Evolutionary conservation across 805 yeast species (phyloP).

Genomic region (Helenozyma baotianmanensis): DNA sequence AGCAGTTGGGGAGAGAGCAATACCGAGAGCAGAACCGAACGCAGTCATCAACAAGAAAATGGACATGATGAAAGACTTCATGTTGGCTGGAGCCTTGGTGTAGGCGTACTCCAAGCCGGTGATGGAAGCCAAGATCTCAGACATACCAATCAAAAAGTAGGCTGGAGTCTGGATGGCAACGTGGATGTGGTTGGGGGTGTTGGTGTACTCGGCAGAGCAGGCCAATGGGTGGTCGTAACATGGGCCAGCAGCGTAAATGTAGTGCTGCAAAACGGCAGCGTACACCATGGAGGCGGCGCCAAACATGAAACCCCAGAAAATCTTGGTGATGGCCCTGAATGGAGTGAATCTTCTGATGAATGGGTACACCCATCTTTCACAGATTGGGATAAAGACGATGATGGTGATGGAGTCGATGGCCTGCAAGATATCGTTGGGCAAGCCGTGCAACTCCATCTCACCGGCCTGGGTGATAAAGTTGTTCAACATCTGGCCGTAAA

Average conservation of each 20-base stretch:
- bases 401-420: constrained; percentile 72
- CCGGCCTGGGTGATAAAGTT: constrained; percentile 74
- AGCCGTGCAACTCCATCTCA: constrained; percentile 66
- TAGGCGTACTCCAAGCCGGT: constrained; percentile 84
- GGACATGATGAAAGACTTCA: constrained; percentile 64
- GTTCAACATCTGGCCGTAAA: constrained; percentile 66
- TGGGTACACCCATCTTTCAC: constrained; percentile 53
- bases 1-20: constrained; percentile 64
- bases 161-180: constrained; percentile 72
- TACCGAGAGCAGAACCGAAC: constrained; percentile 72
- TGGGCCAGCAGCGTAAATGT: constrained; percentile 67
- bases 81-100: constrained; percentile 70
- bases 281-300: constrained; percentile 65
- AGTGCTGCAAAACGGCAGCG: constrained; percentile 71
- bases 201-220: constrained; percentile 39
- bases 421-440: constrained; percentile 77
- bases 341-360: constrained; percentile 44
- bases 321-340: constrained; percentile 69
- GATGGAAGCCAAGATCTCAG: constrained; percentile 75
- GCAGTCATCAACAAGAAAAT: constrained; percentile 68
- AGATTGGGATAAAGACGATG: constrained; percentile 69
- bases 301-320: constrained; percentile 63
- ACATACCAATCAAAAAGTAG: constrained; percentile 64
- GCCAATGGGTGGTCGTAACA: constrained; percentile 60
- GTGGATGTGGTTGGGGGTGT: constrained; percentile 51